Evolutionary conservation across 352 stramenopile species (phyloP), one percentile per base, ranked within the genome.

Genomic region (Thalassiosira livingstoniorum): DNA sequence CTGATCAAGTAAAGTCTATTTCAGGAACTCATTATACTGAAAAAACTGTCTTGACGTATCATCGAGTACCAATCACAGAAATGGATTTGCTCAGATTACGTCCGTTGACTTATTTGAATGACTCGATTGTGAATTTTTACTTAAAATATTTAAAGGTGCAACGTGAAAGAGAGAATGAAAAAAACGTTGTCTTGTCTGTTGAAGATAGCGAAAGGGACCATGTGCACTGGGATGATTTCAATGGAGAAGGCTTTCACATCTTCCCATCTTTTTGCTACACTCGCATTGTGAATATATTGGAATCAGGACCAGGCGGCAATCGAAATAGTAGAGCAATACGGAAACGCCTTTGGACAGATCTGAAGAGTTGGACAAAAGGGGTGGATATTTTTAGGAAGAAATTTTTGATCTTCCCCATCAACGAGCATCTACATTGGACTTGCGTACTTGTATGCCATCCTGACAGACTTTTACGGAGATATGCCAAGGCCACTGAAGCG

Each of bases 51-150:
- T 47, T 86, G 10, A 86, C 79, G 4, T 83, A 80, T 57, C 68
- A 75, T n/a, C 65, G 53, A 43, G 74, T 86, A 3, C 72, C 79
- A 18, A n/a, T 86, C 1, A 83, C 42, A 45, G 66, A 53, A 61
- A 58, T 74, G 15, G 80, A 87, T 78, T 74, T 87, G 37, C 67
- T 87, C 7, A 51, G 80, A 39, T 54, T 87, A 23, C 54, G 82
- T 13, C 77, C 82, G 15, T 69, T 80, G 71, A 85, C 76, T 5
- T 88, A 88, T 62, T 73, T 88, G 43, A 98, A 98, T 87, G 95
- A 98, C 87, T 96, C 94, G 74, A 93, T 98, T 74, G 95, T 98
- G 37, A 96, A 98, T 72, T 97, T 98, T 64, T 97, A 97, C 76
- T 79, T 98, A n/a, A 94, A 95, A 92, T 83, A 83, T 68, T 42